phyloP scores from a whole-genome alignment of 108 stramenopile species.

The Pelagomonas calceolata region DNA sequence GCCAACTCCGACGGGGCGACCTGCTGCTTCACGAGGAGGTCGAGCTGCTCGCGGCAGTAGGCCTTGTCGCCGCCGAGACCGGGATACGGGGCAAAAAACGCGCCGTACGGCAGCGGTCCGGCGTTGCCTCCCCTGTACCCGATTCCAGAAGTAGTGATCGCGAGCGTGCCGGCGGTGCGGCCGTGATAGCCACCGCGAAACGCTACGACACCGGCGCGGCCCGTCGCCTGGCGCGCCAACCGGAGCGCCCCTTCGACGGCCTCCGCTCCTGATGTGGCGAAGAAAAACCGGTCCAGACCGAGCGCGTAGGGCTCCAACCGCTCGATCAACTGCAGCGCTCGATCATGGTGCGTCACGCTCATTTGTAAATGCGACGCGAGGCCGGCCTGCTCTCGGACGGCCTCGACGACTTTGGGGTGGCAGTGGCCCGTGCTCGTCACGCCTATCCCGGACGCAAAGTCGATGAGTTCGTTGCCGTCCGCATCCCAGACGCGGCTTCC shows the following conservation, averaged over 20 bases:
- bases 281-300: slow-evolving; percentile 45
- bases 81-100: slow-evolving; percentile 31
- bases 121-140: slow-evolving; percentile 7
- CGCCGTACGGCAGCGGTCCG: neutral
- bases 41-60: slow-evolving; percentile 28
- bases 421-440: slow-evolving; percentile 59
- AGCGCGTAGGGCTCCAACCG: slow-evolving; percentile 21
- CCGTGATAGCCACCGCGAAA: slow-evolving; percentile 57
- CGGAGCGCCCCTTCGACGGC: slow-evolving; percentile 59
- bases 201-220: slow-evolving; percentile 48
- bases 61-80: slow-evolving; percentile 25
- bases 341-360: slow-evolving; percentile 26
- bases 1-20: slow-evolving; percentile 37
- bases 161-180: slow-evolving; percentile 55
- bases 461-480: slow-evolving; percentile 8
- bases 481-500: too few relatives aligned
- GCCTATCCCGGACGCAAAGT: slow-evolving; percentile 60
- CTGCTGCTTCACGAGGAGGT: slow-evolving; percentile 37
- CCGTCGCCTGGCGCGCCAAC: slow-evolving; percentile 50
- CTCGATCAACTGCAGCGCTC: slow-evolving; percentile 45
- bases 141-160: slow-evolving; percentile 43
- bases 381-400: slow-evolving; percentile 50
- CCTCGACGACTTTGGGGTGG: slow-evolving; percentile 51
- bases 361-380: slow-evolving; percentile 45
- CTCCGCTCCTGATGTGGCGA: slow-evolving; percentile 55